These are phyloP conservation scores for Talaromyces pinophilus DNA, from an alignment of 2,329 filamentous ascomycete species.

Conservation along the genomic window DNA sequence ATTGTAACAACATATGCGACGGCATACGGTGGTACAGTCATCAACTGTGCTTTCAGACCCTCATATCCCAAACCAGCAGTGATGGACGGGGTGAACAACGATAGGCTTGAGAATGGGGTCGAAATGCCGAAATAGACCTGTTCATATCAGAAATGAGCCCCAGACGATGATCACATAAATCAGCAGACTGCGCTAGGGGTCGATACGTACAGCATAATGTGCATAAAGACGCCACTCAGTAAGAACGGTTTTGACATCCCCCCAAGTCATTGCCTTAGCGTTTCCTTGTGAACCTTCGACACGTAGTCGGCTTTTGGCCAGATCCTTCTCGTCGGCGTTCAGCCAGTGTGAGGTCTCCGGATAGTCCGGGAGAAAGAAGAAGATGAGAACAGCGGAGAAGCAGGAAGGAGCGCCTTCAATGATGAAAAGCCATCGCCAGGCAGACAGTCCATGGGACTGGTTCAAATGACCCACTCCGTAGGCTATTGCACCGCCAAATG, in stretches of 20 bases:
- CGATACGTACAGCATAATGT: conserved; percentile 51
- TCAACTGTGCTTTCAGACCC: conserved; percentile 63
- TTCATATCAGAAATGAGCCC: not conserved
- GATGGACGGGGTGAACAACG: conserved; percentile 65
- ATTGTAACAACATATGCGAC: conserved; percentile 59
- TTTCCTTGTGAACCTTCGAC: conserved; percentile 25
- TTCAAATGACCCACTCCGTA: conserved; percentile 52
- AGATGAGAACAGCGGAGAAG: conserved; percentile 29
- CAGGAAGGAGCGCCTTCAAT: conserved; percentile 27
- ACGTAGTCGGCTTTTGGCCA: conserved; percentile 23
- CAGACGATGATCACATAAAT: not conserved
- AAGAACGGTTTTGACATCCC: conserved; percentile 25
- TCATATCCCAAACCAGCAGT: conserved; percentile 58
- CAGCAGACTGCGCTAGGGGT: not conserved
- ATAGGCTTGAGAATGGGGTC: conserved; percentile 60
- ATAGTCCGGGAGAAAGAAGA: conserved; percentile 38
- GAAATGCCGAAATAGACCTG: conserved; percentile 56
- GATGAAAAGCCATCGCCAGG: conserved; percentile 29
- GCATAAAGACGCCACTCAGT: conserved; percentile 27
- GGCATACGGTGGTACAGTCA: conserved; percentile 67
- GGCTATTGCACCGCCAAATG: conserved; percentile 58
- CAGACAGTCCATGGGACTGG: conserved; percentile 30
- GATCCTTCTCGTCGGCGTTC: conserved; percentile 30
- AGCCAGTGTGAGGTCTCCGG: conserved; percentile 35
- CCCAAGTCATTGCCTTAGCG: conserved; percentile 26